Base-by-base conservation (phyloP, 75 land plant species). In the Sequoia sempervirens region DNA sequence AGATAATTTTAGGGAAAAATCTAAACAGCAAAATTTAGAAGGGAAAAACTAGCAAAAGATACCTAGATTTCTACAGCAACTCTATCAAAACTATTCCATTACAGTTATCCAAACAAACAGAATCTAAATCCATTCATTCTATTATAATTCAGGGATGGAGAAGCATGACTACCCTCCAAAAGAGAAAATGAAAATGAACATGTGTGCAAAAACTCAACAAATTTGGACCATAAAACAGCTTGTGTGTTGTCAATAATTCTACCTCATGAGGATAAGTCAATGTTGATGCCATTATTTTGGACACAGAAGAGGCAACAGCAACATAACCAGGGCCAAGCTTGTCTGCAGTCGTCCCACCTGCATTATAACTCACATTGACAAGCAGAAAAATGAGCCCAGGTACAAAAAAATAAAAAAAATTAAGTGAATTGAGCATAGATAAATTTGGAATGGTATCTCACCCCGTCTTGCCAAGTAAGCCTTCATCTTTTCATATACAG, bases 181-280 rank as follows among this genome's bases (percentile, higher is more conserved):
- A 53, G 50, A 75, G 76, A 75, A 12, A 73, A 75, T 75, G 34
- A 6, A 75, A 37, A 75, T 37, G 38, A 75, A 7, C 45, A 26
- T 37, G n/a, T 76, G n/a, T 76, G 28, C 79, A 76, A 38, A 12
- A 73, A 73, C 7, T 37, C 75, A 41, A 76, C n/a, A 76, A 76
- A 76, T 37, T 76, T 34, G 23, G 28, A 41, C 79, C 79, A 40
- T 23, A 68, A 82, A 17, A 81, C 36, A 36, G n/a, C 11, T 12
- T 32, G 15, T 14, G n/a, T n/a, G 84, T 26, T 8, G 20, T 73
- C 56, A n/a, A 53, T 82, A 66, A 40, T 17, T 78, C 81, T 85
- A 96, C 99, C 99, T 97, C 99, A 84, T 97, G 98, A n/a, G 99
- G 99, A 83, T 97, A 97, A 73, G 99, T 97, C 86, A 93, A 83